Evolutionary conservation across 345 rosid species (phyloP).

Genomic region (Reutealis trisperma): DNA sequence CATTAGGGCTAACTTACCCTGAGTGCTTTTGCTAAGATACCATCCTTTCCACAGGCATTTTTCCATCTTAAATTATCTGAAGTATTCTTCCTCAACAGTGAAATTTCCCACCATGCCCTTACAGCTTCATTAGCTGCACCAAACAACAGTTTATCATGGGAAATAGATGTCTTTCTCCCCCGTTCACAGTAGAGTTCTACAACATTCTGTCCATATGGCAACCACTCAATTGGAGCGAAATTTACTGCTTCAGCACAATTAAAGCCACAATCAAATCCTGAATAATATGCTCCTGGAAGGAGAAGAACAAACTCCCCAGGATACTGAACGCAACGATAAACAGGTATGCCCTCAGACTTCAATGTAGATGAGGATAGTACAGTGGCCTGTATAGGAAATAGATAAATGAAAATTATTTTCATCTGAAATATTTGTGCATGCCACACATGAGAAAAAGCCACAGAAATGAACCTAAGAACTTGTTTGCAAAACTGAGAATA

Average conservation of each 20-base stretch:
- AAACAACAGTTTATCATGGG: constrained; percentile 65
- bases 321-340: constrained; percentile 58
- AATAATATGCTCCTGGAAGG: constrained; percentile 62
- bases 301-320: constrained; percentile 72
- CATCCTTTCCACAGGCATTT: constrained; percentile 51
- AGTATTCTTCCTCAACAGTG: constrained; percentile 40
- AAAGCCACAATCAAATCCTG: constrained; percentile 69
- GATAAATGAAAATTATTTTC: neutral
- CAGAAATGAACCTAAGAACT: neutral
- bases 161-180: constrained; percentile 48
- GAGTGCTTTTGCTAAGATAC: constrained; percentile 55
- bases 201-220: constrained; percentile 61
- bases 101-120: constrained; percentile 54
- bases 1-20: constrained; percentile 42
- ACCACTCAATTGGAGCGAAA: constrained; percentile 76
- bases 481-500: neutral
- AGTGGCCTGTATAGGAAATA: constrained; percentile 41
- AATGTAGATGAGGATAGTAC: constrained; percentile 41
- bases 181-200: constrained; percentile 51
- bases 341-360: constrained; percentile 61
- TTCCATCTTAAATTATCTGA: constrained; percentile 48
- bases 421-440: neutral
- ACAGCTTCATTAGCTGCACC: constrained; percentile 63
- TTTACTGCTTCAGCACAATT: constrained; percentile 63
- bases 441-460: neutral